Conservation (phyloP, 306 rosid genomes). For the Crataegus laevigata region DNA sequence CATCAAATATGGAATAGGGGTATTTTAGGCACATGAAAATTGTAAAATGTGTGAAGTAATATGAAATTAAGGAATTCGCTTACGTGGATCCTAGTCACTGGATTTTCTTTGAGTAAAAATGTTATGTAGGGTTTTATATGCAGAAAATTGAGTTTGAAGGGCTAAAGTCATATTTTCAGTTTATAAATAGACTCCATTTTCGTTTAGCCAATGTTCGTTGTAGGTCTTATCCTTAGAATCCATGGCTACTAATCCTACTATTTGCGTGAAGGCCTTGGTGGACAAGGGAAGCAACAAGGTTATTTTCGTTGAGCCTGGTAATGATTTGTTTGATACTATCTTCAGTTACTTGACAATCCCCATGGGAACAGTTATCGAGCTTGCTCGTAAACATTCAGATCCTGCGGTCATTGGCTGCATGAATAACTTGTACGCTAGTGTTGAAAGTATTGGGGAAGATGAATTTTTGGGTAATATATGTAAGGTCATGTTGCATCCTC, state of each 20-base stretch:
- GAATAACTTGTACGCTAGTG: constrained; percentile 9
- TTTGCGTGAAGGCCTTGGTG: neutral
- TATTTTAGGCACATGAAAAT: too few species aligned
- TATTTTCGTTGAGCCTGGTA: neutral
- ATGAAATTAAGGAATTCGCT: too few species aligned
- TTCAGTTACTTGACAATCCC: constrained; percentile 9
- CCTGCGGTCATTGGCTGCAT: neutral
- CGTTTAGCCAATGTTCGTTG: too few species aligned
- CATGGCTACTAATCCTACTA: neutral
- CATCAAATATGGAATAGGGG: too few species aligned
- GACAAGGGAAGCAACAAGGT: neutral
- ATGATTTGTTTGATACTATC: constrained; percentile 1
- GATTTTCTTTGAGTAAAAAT: too few species aligned
- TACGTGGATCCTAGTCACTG: too few species aligned
- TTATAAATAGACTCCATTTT: too few species aligned
- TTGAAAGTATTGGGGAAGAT: neutral
- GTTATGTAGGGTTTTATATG: too few species aligned
- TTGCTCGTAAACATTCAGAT: neutral
- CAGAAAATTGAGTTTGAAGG: too few species aligned
- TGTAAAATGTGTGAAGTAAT: too few species aligned
- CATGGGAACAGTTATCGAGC: neutral
- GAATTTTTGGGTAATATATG: neutral
- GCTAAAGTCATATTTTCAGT: too few species aligned
- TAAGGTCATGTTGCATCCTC: constrained; percentile 1
- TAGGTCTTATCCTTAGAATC: neutral